A percentile compares a stretch with the other conserved stretches of the same genome.
Conservation (phyloP, 2,329 filamentous ascomycete species). For the Sclerotinia minor region DNA sequence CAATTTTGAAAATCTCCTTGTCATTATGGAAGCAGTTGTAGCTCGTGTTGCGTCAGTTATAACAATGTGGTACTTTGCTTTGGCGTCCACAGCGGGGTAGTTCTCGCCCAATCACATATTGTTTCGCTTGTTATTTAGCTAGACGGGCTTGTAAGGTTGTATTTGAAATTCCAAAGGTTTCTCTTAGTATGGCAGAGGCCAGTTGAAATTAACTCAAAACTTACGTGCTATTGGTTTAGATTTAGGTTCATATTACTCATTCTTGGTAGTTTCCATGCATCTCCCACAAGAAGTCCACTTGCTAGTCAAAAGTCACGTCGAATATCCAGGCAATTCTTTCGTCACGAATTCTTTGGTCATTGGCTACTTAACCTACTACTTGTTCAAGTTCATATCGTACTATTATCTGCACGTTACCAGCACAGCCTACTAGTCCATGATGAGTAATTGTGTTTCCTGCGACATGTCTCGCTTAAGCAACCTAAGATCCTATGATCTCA, state of each 20-base stretch:
- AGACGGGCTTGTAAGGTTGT: too few relatives aligned
- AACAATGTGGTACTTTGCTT: neutral
- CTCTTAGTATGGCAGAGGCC: neutral
- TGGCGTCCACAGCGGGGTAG: too few relatives aligned
- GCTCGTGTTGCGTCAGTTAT: too few relatives aligned
- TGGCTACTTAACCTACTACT: too few relatives aligned
- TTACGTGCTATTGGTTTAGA: neutral
- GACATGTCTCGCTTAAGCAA: neutral
- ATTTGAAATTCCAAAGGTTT: neutral
- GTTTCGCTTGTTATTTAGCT: neutral
- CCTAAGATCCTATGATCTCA: neutral
- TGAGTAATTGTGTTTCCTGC: neutral
- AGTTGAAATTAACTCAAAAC: neutral
- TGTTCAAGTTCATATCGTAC: too few relatives aligned
- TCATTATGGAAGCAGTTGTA: too few relatives aligned
- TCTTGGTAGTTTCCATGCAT: accelerated
- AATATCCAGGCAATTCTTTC: neutral
- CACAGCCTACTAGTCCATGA: too few relatives aligned
- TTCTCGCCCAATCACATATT: neutral
- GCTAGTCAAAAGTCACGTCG: neutral
- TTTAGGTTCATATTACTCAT: neutral
- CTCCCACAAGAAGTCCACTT: neutral
- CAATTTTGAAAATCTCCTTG: too few relatives aligned
- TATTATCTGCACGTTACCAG: too few relatives aligned
- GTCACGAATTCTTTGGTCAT: too few relatives aligned